A percentile compares a stretch with the other conserved stretches of the same genome.
Evolutionary conservation across 2,329 filamentous ascomycete species (phyloP).

Genomic region (Talaromyces marneffei): DNA sequence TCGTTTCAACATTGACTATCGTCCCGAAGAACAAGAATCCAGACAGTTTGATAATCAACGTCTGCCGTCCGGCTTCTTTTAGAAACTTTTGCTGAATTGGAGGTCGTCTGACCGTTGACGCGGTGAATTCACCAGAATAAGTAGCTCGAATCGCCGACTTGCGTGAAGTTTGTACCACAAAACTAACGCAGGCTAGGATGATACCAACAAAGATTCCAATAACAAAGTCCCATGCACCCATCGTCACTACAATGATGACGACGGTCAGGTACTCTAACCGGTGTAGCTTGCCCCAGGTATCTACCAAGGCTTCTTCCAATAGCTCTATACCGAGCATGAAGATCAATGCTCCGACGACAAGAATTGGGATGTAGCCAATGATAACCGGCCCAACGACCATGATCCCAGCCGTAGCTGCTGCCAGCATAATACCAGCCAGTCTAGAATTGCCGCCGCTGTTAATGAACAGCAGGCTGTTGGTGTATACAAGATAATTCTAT

Average conservation of each 20-base stretch:
- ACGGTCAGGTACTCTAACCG: constrained; percentile 84
- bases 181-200: constrained; percentile 80
- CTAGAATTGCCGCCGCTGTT: constrained; percentile 83
- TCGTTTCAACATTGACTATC: constrained; percentile 89
- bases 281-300: constrained; percentile 83
- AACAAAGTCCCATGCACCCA: constrained; percentile 97
- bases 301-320: constrained; percentile 78
- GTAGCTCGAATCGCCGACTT: constrained; percentile 82
- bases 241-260: constrained; percentile 81
- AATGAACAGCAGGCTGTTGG: constrained; percentile 96
- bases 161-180: constrained; percentile 84
- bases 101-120: constrained; percentile 87
- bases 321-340: constrained; percentile 93
- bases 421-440: constrained; percentile 78
- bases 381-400: constrained; percentile 80
- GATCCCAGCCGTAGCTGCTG: constrained; percentile 69
- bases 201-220: constrained; percentile 90
- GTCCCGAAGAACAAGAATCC: constrained; percentile 98
- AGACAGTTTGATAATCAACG: constrained; percentile 82
- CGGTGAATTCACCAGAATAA: constrained; percentile 84
- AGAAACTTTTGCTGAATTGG: constrained; percentile 84
- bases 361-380: constrained; percentile 91
- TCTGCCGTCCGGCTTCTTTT: constrained; percentile 77
- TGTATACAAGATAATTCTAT: constrained; percentile 94
- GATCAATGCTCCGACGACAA: constrained; percentile 93